Evolutionary conservation across 75 land plant species (phyloP).

Genomic region (Azolla pinnata): DNA sequence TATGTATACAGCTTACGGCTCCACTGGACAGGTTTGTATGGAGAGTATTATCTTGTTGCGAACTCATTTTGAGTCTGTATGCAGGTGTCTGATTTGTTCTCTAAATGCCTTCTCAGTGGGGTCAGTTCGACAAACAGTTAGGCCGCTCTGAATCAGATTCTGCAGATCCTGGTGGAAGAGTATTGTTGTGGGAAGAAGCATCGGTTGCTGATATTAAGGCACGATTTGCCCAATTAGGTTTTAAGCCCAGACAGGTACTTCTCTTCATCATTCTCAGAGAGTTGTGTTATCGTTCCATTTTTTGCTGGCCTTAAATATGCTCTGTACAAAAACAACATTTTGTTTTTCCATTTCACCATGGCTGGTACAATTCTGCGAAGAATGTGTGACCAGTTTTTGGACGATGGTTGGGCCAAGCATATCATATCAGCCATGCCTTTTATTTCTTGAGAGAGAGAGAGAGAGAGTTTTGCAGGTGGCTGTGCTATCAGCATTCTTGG

Average conservation of each 20-base stretch:
- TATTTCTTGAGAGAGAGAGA: not conserved
- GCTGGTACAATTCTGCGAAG: too few species aligned
- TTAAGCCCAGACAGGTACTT: slow-evolving; percentile 91
- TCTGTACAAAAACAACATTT: too few species aligned
- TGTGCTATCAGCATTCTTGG: slow-evolving; percentile 89
- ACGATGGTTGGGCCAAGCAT: too few species aligned
- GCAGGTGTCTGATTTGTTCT: not conserved
- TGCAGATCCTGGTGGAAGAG: slow-evolving; percentile 93
- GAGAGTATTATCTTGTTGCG: not conserved
- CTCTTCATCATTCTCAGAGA: too few species aligned
- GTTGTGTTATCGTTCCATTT: too few species aligned
- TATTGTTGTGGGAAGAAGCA: slow-evolving; percentile 79
- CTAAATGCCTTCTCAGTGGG: slow-evolving; percentile 54
- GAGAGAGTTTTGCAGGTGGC: slow-evolving; percentile 47
- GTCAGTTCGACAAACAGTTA: slow-evolving; percentile 72
- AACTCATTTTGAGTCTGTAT: not conserved
- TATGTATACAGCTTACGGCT: slow-evolving; percentile 86
- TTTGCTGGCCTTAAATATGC: too few species aligned
- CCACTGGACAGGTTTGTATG: slow-evolving; percentile 77
- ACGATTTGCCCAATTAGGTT: slow-evolving; percentile 57
- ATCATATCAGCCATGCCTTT: not conserved
- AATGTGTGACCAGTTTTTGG: too few species aligned
- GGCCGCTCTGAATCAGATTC: slow-evolving; percentile 65
- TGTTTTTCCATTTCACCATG: too few species aligned
- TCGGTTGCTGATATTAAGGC: slow-evolving; percentile 77